Percentiles rank a stretch among this genome's conserved stretches.
Evolutionary conservation across 495 filamentous ascomycete species (phyloP).

Genomic region (Xylaria curta): DNA sequence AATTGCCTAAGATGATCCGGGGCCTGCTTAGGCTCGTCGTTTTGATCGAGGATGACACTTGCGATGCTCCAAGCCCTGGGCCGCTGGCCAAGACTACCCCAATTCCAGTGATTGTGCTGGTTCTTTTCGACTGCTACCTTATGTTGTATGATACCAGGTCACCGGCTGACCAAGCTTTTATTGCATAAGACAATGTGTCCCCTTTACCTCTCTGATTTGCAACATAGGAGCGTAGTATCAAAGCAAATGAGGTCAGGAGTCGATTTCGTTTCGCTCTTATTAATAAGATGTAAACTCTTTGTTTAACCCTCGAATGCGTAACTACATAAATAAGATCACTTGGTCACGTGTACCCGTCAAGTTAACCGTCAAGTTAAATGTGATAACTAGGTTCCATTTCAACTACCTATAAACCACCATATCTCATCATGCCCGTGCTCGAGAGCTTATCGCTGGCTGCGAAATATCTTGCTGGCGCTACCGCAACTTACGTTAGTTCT

Average conservation of each 20-base stretch:
- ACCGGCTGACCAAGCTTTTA: neutral
- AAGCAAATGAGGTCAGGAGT: neutral
- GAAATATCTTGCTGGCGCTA: neutral
- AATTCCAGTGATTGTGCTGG: neutral
- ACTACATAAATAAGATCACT: neutral
- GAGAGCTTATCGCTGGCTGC: neutral
- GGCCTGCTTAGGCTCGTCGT: neutral
- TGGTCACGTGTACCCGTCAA: neutral
- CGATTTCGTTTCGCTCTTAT: neutral
- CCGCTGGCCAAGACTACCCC: neutral
- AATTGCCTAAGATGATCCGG: neutral
- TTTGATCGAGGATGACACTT: neutral
- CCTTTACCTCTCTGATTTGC: neutral
- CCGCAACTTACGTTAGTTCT: conserved; percentile 10
- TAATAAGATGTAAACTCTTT: no score
- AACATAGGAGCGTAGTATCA: neutral
- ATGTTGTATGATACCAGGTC: neutral
- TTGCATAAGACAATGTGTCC: conserved; percentile 2
- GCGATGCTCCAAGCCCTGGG: neutral
- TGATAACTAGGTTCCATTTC: neutral
- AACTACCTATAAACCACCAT: no score
- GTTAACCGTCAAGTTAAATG: neutral
- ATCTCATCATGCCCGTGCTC: neutral
- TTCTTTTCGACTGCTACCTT: neutral
- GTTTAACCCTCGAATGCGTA: neutral